Evolutionary conservation across 257 asterid species (phyloP), one percentile per base, ranked within the genome.

Genomic region (Capsicum pubescens): DNA sequence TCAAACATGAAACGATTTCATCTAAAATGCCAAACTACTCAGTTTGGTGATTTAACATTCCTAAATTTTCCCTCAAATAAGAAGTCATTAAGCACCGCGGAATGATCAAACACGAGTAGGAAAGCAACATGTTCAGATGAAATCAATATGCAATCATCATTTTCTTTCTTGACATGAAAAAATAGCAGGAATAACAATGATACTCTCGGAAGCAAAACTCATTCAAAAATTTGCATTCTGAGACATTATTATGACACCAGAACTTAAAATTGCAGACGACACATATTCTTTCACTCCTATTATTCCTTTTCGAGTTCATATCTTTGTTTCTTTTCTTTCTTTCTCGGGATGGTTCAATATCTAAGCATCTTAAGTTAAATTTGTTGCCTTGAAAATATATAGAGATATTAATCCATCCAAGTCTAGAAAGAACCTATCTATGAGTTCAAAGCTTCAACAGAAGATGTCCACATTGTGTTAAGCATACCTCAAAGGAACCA

Each of bases 401-500:
- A 54, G 15, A 54, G 15, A 54, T 4, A 54, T 54, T 54, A 50
- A 10, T 54, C 57, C 5, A 55, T 5, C 17, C 59, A 12, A 55
- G 59, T 55, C 17, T 12, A 55, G 6, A 55, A 3, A 3, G 59
- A 55, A 55, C 59, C 13, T 55, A 55, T 39, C 14, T 68, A 39
- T 39, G 54, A 68, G 77, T 54, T 68, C 54, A 68, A 68, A 68
- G 26, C 77, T 16, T 39, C 77, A 16, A 13, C 54, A 68, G 9
- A 68, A 58, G 39, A 67, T 36, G 76, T 36, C 52, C 50, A 67
- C 50, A 68, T 14, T 67, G 76, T 68, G 42, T 68, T 68, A 68
- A 68, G 52, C 52, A 68, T 66, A 67, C 74, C 74, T 67, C 74
- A 35, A 67, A 67, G 46, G 91, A 90, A 69, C 94, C 94, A 35